Percentiles rank a stretch among this genome's conserved stretches.
phyloP scores from a whole-genome alignment of 1,284 basidiomycete genomes.

The Rhodotorula sp. region DNA sequence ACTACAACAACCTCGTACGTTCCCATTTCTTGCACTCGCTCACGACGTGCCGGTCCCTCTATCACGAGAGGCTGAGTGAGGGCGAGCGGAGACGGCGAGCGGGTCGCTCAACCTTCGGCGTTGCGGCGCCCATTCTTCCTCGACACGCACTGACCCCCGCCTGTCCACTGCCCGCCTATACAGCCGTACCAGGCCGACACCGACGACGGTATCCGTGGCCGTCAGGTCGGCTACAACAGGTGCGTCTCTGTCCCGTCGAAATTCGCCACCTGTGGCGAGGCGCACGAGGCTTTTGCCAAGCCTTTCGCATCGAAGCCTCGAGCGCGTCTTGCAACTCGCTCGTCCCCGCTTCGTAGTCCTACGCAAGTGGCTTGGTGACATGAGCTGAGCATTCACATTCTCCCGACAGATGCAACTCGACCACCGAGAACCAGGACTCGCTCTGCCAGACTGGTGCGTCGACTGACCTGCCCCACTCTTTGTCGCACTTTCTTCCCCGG shows the following conservation, averaged over 20 bases:
- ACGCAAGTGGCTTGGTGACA: neutral
- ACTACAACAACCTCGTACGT: slow-evolving; percentile 33
- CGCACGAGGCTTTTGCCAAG: neutral
- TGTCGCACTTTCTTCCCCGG: neutral
- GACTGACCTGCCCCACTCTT: neutral
- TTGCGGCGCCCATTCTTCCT: too few relatives aligned
- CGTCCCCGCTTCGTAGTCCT: neutral
- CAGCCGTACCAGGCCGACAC: slow-evolving; percentile 38
- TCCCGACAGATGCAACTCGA: slow-evolving; percentile 27
- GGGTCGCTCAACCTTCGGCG: too few relatives aligned
- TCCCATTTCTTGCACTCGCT: neutral
- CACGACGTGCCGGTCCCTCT: too few relatives aligned
- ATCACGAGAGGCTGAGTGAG: neutral
- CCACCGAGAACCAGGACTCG: slow-evolving; percentile 54
- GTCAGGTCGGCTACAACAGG: slow-evolving; percentile 31
- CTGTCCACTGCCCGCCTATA: neutral
- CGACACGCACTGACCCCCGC: neutral
- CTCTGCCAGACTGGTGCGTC: slow-evolving; percentile 59
- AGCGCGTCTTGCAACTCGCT: neutral
- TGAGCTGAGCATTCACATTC: neutral
- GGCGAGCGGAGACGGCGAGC: too few relatives aligned
- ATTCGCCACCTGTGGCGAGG: neutral
- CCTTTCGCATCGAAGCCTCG: neutral
- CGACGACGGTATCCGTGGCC: slow-evolving; percentile 22
- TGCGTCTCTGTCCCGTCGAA: neutral